Conservation (phyloP, 305 asterid genomes). For the Fraxinus angustifolia region DNA sequence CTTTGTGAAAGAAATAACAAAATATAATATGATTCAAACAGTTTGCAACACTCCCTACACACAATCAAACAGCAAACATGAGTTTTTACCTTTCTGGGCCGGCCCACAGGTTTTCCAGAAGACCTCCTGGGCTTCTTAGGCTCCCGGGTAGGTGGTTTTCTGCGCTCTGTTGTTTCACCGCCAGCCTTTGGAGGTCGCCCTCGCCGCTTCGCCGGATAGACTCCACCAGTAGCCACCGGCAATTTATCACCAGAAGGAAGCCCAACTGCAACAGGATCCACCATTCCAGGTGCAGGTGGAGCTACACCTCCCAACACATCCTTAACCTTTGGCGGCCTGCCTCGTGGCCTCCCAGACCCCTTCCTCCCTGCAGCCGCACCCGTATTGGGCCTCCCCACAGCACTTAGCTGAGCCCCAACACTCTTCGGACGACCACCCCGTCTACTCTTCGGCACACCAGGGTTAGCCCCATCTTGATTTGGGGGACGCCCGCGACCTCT, state of each 20-base stretch:
- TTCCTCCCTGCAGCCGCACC: conserved; percentile 13
- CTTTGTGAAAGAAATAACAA: background rate
- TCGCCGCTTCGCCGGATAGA: conserved; percentile 39
- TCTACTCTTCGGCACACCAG: conserved; percentile 39
- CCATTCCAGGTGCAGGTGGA: conserved; percentile 17
- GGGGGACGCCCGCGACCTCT: conserved; percentile 61
- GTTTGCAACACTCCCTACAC: background rate
- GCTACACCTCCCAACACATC: conserved; percentile 32
- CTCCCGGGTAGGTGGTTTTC: conserved; percentile 20
- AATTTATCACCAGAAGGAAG: conserved; percentile 10
- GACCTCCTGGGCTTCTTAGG: conserved; percentile 42
- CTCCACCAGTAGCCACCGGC: conserved; percentile 21
- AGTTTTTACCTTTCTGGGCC: conserved; percentile 67
- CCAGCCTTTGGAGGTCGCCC: conserved; percentile 65
- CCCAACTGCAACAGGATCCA: conserved; percentile 18
- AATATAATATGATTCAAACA: background rate
- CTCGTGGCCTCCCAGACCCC: conserved; percentile 56
- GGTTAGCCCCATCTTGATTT: conserved; percentile 31
- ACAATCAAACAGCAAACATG: background rate
- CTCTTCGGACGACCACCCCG: conserved; percentile 57
- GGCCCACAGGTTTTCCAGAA: conserved; percentile 68
- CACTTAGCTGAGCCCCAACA: conserved; percentile 17
- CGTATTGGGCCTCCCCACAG: conserved; percentile 39
- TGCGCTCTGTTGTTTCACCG: conserved; percentile 29
- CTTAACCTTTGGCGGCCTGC: conserved; percentile 53